A percentile compares a stretch with the other conserved stretches of the same genome.
phyloP scores from a whole-genome alignment of 78 protist genomes.

The Blattamonas nauphoetae region DNA sequence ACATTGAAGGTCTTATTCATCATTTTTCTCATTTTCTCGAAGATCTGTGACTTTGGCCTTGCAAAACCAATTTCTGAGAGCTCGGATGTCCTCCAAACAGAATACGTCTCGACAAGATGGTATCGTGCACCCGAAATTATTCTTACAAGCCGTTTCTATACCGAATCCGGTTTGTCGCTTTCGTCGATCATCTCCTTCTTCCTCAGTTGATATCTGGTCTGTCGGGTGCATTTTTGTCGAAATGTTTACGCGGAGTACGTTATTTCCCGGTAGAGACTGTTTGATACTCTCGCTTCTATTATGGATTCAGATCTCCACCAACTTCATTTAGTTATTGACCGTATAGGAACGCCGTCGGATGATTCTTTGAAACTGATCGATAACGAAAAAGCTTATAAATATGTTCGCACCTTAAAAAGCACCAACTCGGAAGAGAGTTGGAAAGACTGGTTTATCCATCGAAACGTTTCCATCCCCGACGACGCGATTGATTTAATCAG shows the following conservation, averaged over 20 bases:
- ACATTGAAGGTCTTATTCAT: neutral
- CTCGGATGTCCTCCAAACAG: conserved; percentile 2
- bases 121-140: conserved; percentile 39
- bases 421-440: neutral
- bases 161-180: neutral
- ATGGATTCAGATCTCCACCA: conserved; percentile 39
- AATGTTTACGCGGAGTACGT: conserved; percentile 6
- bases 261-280: conserved; percentile 26
- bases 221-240: conserved; percentile 31
- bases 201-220: conserved; percentile 24
- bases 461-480: no score
- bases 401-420: neutral
- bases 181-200: neutral
- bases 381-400: neutral
- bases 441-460: no score
- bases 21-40: no score
- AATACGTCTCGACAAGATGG: conserved; percentile 42
- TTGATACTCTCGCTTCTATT: neutral
- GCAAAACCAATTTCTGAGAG: conserved; percentile 15
- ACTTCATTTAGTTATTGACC: conserved; percentile 52
- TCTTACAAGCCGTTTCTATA: neutral
- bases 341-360: conserved; percentile 68
- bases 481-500: conserved; percentile 16
- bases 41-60: conserved; percentile 58
- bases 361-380: conserved; percentile 44